Percentiles rank a stretch among this genome's conserved stretches.
These are phyloP conservation scores for Heritiera littoralis DNA, from an alignment of 345 rosid genomes.

Conservation along the genomic window DNA sequence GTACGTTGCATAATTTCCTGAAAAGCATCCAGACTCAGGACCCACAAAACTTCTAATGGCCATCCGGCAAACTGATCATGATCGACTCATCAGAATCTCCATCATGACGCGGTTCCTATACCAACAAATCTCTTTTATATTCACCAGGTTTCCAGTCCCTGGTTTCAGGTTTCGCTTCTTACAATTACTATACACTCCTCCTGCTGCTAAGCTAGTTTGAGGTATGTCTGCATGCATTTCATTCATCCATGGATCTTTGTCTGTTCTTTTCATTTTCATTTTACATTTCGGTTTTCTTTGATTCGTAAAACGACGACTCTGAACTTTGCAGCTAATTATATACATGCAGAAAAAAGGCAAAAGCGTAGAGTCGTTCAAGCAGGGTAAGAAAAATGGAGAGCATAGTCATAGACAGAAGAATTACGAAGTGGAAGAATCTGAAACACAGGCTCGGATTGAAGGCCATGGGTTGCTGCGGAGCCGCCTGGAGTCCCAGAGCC, in stretches of 20 bases:
- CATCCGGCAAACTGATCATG: not conserved
- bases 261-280: not conserved
- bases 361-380: not conserved
- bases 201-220: not conserved
- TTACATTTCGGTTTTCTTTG: not conserved
- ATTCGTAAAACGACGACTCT: not conserved
- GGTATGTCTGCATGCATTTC: not conserved
- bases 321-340: not conserved
- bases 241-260: not conserved
- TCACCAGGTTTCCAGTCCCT: not conserved
- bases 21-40: not conserved
- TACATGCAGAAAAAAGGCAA: not conserved
- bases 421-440: constrained; percentile 53
- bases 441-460: constrained; percentile 69
- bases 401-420: constrained; percentile 38
- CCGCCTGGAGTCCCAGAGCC: constrained; percentile 39
- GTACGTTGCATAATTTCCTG: not conserved
- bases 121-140: not conserved
- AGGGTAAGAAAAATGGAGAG: constrained; percentile 15
- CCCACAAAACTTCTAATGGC: not conserved
- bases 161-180: constrained; percentile 6
- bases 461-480: constrained; percentile 67
- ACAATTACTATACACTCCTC: not conserved
- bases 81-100: not conserved
- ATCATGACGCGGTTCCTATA: not conserved